Evolutionary conservation across 1,284 basidiomycete genomes (phyloP).

Genomic region (Pisolithus thermaeus): DNA sequence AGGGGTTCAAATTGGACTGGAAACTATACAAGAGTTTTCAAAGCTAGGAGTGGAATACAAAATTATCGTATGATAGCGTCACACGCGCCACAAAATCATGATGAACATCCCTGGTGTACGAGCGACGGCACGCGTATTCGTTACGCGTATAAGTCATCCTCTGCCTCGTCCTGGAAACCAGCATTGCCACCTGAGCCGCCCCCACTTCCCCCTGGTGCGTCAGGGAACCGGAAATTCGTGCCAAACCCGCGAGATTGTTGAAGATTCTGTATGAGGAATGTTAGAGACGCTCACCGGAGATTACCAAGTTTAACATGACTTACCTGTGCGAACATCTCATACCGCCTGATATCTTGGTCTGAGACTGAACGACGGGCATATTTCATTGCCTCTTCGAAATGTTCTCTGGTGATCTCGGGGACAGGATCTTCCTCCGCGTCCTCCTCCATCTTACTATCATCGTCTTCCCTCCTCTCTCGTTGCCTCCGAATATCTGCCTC

Average conservation of each 20-base stretch:
- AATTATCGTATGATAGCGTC: not conserved
- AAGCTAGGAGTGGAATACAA: too few relatives aligned
- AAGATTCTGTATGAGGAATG: slow-evolving; percentile 53
- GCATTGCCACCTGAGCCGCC: slow-evolving; percentile 60
- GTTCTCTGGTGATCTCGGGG: slow-evolving; percentile 87
- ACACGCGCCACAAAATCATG: not conserved
- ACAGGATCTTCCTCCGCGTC: slow-evolving; percentile 89
- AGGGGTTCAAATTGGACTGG: too few relatives aligned
- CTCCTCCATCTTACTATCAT: slow-evolving; percentile 68
- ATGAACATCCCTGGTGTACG: too few relatives aligned
- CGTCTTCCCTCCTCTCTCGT: slow-evolving; percentile 76
- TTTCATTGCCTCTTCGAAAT: slow-evolving; percentile 98
- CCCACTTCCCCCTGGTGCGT: slow-evolving; percentile 48
- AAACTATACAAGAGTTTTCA: not conserved
- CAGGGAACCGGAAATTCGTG: slow-evolving; percentile 96
- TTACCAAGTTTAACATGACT: slow-evolving; percentile 10
- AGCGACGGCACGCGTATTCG: not conserved
- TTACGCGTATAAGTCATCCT: not conserved
- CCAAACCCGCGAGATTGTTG: slow-evolving; percentile 87
- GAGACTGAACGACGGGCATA: slow-evolving; percentile 89
- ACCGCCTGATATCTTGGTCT: slow-evolving; percentile 91
- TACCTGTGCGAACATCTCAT: slow-evolving; percentile 86
- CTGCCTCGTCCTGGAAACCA: not conserved
- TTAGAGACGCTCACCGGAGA: not conserved
- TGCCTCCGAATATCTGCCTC: slow-evolving; percentile 84